Evolutionary conservation across 768 basidiomycete species (phyloP).

Genomic region (Leccinum variicolor): DNA sequence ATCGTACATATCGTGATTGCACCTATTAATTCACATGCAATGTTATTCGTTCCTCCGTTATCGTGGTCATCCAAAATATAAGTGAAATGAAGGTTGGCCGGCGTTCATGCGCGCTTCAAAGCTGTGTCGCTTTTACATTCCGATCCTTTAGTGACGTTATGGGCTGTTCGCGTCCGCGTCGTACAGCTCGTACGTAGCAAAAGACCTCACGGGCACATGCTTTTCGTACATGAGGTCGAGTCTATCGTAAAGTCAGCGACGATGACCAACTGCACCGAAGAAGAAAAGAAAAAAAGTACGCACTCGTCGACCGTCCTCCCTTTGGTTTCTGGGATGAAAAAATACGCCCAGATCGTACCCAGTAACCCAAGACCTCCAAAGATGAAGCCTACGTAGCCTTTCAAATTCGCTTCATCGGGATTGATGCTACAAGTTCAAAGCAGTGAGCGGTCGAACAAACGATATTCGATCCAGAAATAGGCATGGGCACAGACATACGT

Average conservation of each 20-base stretch:
- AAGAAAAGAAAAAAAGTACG: background rate
- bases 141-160: background rate
- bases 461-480: background rate
- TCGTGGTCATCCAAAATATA: too few species aligned
- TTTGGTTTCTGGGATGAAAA: too few species aligned
- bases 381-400: too few species aligned
- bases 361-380: too few species aligned
- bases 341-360: conserved; percentile 6
- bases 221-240: conserved; percentile 4
- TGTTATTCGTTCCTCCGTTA: too few species aligned
- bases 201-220: too few species aligned
- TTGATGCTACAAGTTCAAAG: conserved; percentile 7
- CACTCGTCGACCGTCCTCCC: too few species aligned
- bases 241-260: conserved; percentile 2
- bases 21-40: too few species aligned
- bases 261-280: background rate
- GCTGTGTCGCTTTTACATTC: background rate
- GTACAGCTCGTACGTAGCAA: conserved; percentile 4
- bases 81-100: too few species aligned
- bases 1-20: too few species aligned
- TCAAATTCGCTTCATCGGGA: too few species aligned
- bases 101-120: too few species aligned
- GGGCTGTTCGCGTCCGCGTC: background rate
- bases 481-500: background rate
- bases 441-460: background rate